Evolutionary conservation across 768 basidiomycete genomes (phyloP), one percentile per base, ranked within the genome.

Genomic region (Phanerochaete carnosa): DNA sequence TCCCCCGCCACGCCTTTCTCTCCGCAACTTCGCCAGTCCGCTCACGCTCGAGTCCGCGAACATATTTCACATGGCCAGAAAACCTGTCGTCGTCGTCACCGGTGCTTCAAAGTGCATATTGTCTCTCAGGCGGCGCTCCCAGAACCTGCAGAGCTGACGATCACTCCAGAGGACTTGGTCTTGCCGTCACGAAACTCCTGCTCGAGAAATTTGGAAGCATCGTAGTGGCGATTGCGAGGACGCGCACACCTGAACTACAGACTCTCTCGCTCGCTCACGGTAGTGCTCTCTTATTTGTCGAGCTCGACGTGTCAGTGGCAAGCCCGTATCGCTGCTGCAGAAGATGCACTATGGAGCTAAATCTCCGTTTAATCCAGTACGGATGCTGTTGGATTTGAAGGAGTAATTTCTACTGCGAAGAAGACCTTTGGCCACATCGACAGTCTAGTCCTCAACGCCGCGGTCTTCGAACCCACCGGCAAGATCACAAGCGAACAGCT

Each of bases 381-480:
- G 46, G 79, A 90, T 62, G 81, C 85, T 64, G 60, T 74, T 19
- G 81, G 79, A 6, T 73, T 89, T 63, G 72, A 74, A n/a, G 65
- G 73, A n/a, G 88, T 86, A 16, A 83, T 95, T 60, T 60, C 71
- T 29, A 73, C 73, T 25, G 87, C 82, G 13, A 68, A 77, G 45
- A 76, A 80, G 60, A 83, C 69, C 50, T 92, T 83, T 70, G 79
- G 85, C 25, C 76, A 78, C 47, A 77, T 95, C 59, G 93, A 95
- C 70, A 88, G 82, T 26, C 75, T 97, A 60, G 74, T 96, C 61
- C 79, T 98, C 55, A 97, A 94, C 65, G 95, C 94, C n/a, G 95
- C 83, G 3, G 83, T 80, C 0, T 73, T 95, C 25, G 85, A 88
- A 45, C 92, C 93, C 19, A 66, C 94, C 25, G 81, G 85, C 59